A percentile compares a stretch with the other conserved stretches of the same genome.
Evolutionary conservation across 208 protist species (phyloP).

Genomic region (Balamuthia mandrillaris): DNA sequence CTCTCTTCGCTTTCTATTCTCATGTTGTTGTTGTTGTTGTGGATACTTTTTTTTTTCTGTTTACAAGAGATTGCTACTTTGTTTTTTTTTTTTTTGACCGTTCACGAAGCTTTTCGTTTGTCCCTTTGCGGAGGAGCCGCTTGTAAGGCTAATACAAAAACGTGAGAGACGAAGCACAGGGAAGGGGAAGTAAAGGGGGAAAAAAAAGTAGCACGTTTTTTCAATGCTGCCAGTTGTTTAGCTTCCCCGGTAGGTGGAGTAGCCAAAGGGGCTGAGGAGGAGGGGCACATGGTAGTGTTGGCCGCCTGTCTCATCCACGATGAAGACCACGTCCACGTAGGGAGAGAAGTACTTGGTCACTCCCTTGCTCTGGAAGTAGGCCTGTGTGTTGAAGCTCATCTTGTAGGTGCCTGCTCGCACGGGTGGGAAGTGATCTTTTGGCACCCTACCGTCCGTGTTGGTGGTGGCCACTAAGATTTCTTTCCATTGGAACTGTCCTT

Average conservation of each 20-base stretch:
- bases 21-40: no score
- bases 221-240: no score
- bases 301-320: neutral
- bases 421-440: neutral
- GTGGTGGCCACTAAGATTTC: neutral
- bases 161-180: no score
- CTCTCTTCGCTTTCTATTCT: no score
- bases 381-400: conserved; percentile 15
- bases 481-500: neutral
- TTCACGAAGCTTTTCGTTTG: no score
- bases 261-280: conserved; percentile 10
- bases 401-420: conserved; percentile 3
- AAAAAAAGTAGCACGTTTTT: no score
- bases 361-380: conserved; percentile 22
- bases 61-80: no score
- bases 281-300: conserved; percentile 37
- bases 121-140: no score
- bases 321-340: conserved; percentile 29
- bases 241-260: conserved; percentile 38
- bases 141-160: no score
- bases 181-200: no score
- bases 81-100: no score
- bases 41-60: no score
- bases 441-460: neutral
- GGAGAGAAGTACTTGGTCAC: conserved; percentile 22